These are phyloP conservation scores for Xenoacremonium recifei DNA, from an alignment of 2,329 filamentous ascomycete species.

Conservation along the genomic window DNA sequence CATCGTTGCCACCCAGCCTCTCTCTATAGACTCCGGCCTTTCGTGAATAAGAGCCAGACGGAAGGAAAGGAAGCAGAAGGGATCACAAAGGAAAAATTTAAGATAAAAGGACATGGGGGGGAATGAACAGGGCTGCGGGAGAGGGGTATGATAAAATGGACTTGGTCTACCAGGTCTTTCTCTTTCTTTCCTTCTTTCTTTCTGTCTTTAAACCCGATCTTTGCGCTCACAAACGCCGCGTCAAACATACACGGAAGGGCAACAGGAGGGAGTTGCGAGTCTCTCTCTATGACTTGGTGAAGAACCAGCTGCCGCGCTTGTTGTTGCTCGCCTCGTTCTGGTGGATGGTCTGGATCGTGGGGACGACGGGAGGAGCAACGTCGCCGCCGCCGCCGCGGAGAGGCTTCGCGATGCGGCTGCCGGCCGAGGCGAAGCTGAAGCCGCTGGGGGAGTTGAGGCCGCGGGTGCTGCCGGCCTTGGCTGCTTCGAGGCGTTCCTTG, in stretches of 20 bases:
- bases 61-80: conserved; percentile 14
- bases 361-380: conserved; percentile 43
- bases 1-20: conserved; percentile 23
- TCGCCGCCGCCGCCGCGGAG: conserved; percentile 61
- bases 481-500: conserved; percentile 95
- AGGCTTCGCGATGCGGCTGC: conserved; percentile 68
- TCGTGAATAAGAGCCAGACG: conserved; percentile 14
- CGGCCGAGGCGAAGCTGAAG: conserved; percentile 68
- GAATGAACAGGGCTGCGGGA: conserved; percentile 15
- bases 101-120: conserved; percentile 12
- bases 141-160: conserved; percentile 7
- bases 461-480: conserved; percentile 86
- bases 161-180: conserved; percentile 3
- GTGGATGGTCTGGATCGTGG: conserved; percentile 56
- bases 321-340: conserved; percentile 54
- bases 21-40: conserved; percentile 25
- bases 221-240: conserved; percentile 26
- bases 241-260: too few species aligned
- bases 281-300: conserved; percentile 55
- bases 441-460: conserved; percentile 69
- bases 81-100: conserved; percentile 18
- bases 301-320: conserved; percentile 76
- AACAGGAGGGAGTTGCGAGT: conserved; percentile 14
- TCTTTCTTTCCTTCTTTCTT: too few species aligned
- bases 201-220: too few species aligned